Evolutionary conservation across 1,284 basidiomycete species (phyloP).

Genomic region (Heterobasidion parviporum): DNA sequence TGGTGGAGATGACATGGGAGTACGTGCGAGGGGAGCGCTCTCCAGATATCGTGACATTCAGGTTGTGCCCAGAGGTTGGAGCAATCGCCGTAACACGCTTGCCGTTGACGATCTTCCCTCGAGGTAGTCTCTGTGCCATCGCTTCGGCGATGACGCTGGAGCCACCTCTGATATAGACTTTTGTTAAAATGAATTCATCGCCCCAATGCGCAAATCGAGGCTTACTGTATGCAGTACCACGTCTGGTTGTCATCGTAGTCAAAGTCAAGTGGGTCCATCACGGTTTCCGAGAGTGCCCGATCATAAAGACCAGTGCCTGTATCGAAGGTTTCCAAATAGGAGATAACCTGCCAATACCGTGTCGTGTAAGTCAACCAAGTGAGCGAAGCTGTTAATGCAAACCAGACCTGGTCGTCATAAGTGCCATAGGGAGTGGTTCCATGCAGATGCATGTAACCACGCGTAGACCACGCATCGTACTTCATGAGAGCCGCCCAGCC

Average conservation of each 20-base stretch:
- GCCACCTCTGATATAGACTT: not conserved
- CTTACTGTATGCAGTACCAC: not conserved
- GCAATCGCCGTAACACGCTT: not conserved
- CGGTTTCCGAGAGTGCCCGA: not conserved
- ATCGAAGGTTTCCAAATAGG: not conserved
- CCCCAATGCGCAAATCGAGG: not conserved
- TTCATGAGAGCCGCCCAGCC: constrained; percentile 20
- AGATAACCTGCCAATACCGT: not conserved
- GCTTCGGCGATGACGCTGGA: not conserved
- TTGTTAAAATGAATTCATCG: no score
- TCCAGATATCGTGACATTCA: not conserved
- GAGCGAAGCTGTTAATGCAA: not conserved
- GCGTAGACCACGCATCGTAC: constrained; percentile 14
- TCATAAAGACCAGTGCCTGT: not conserved
- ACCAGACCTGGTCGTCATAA: not conserved
- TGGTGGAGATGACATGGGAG: constrained; percentile 22
- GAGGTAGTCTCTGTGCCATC: not conserved
- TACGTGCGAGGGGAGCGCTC: constrained; percentile 6
- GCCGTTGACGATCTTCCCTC: not conserved
- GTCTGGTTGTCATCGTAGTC: not conserved
- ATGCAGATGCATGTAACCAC: not conserved
- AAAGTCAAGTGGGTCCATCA: not conserved
- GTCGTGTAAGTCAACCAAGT: not conserved
- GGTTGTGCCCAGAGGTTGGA: not conserved
- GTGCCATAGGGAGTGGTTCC: not conserved